phyloP scores from a whole-genome alignment of 129 eudicot genomes.

The Rutidosis leptorrhynchoides region DNA sequence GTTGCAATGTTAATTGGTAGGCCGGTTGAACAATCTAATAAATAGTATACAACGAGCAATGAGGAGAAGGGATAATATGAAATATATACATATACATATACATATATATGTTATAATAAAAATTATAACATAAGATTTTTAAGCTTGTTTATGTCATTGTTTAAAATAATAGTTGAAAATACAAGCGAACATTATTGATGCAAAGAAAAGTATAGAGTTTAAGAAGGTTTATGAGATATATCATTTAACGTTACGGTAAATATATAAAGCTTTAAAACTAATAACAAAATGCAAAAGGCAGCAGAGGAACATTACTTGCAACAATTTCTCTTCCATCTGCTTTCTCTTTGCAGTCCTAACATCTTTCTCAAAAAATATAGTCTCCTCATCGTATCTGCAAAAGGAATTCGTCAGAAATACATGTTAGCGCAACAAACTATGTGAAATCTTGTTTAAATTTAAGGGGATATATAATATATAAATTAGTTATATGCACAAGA shows the following conservation, averaged over 20 bases:
- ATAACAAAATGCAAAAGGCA: background rate
- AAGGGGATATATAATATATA: background rate
- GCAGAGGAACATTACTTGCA: conserved; percentile 33
- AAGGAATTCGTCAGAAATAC: conserved; percentile 3
- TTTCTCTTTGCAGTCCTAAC: conserved; percentile 49
- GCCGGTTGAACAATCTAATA: conserved; percentile 62
- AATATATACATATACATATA: too few relatives aligned
- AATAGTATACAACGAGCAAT: conserved; percentile 1
- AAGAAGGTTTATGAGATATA: background rate
- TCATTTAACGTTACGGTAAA: background rate
- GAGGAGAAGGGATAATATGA: conserved; percentile 11
- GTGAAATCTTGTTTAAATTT: background rate
- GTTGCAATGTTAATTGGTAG: conserved; percentile 56
- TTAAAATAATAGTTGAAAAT: too few relatives aligned
- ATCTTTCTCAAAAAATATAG: conserved; percentile 53
- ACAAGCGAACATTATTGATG: background rate
- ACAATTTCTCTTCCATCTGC: conserved; percentile 44
- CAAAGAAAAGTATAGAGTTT: background rate
- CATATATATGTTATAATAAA: too few relatives aligned
- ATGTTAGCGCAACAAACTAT: background rate
- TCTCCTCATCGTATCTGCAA: conserved; percentile 55
- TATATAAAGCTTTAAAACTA: background rate
- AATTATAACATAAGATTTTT: too few relatives aligned
- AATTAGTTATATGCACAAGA: background rate
- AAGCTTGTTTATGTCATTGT: background rate